Evolutionary conservation across 371 early-diverging fungal species (phyloP), one percentile per base, ranked within the genome.

Genomic region (Basidiobolus meristosporus): DNA sequence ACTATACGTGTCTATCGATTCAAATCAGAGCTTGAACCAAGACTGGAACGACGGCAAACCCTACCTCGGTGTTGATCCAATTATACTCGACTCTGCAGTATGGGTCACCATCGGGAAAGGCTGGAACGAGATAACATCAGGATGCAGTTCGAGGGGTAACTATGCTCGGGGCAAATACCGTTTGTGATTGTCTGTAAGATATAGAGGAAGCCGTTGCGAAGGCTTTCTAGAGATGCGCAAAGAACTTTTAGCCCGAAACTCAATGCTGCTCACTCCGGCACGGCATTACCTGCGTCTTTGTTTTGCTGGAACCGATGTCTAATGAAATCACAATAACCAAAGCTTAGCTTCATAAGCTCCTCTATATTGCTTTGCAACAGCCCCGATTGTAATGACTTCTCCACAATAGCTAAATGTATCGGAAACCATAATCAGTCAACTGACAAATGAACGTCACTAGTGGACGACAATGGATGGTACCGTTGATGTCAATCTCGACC

Each of bases 401-500:
- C 23, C 31, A 32, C 44, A 33, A 36, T 29, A 16, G 38, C 49
- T 49, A 19, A 44, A 14, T 34, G 18, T 51, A n/a, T n/a, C n/a
- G n/a, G n/a, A n/a, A n/a, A n/a, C n/a, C n/a, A n/a, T n/a, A n/a
- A n/a, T n/a, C n/a, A n/a, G n/a, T n/a, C n/a, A n/a, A n/a, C n/a
- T n/a, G n/a, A n/a, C n/a, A n/a, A n/a, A n/a, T n/a, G n/a, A n/a
- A n/a, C n/a, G n/a, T n/a, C n/a, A n/a, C n/a, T n/a, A n/a, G n/a
- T n/a, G n/a, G n/a, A n/a, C n/a, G n/a, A n/a, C n/a, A n/a, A n/a
- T n/a, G n/a, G n/a, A n/a, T n/a, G n/a, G n/a, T n/a, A n/a, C n/a
- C n/a, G n/a, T n/a, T n/a, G n/a, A n/a, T n/a, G n/a, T n/a, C n/a
- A n/a, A n/a, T n/a, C n/a, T n/a, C n/a, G n/a, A n/a, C n/a, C n/a